These are phyloP conservation scores for Choiromyces venosus DNA, from an alignment of 495 filamentous ascomycete species.

Conservation along the genomic window DNA sequence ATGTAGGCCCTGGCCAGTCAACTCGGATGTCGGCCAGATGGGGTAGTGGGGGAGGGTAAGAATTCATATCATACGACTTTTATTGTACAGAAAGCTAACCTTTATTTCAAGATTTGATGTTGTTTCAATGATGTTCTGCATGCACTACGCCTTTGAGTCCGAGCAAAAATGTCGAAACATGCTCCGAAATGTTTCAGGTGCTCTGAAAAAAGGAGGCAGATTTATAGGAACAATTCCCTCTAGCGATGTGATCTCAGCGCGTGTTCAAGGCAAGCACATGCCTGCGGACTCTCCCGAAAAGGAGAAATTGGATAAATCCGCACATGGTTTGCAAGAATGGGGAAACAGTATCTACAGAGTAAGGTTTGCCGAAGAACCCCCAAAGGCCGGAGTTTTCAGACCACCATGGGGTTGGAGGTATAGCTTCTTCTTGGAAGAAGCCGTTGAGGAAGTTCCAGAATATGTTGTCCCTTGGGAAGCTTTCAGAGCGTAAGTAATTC, in stretches of 20 bases:
- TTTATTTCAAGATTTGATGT: constrained; percentile 69
- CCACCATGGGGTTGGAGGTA: constrained; percentile 98
- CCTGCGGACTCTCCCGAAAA: constrained; percentile 36
- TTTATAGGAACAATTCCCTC: constrained; percentile 93
- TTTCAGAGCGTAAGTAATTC: constrained; percentile 58
- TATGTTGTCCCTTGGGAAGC: constrained; percentile 98
- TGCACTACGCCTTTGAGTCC: constrained; percentile 96
- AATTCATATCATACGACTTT: neutral
- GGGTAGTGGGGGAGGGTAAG: constrained; percentile 53
- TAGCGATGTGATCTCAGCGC: constrained; percentile 71
- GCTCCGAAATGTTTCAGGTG: constrained; percentile 85
- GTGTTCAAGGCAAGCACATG: constrained; percentile 52
- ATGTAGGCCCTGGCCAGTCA: constrained; percentile 54
- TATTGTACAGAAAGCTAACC: neutral
- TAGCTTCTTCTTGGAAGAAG: constrained; percentile 89
- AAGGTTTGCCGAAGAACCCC: constrained; percentile 64
- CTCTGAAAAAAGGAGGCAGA: constrained; percentile 84
- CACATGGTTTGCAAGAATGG: constrained; percentile 52
- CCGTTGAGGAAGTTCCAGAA: constrained; percentile 91
- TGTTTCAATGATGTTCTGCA: constrained; percentile 97
- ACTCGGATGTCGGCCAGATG: constrained; percentile 53
- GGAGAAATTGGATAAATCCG: constrained; percentile 39
- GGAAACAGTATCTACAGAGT: constrained; percentile 89
- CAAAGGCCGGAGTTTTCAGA: constrained; percentile 66
- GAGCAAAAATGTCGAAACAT: constrained; percentile 83